Evolutionary conservation across 2,329 filamentous ascomycete genomes (phyloP).

Genomic region (Pseudogymnoascus sp.): DNA sequence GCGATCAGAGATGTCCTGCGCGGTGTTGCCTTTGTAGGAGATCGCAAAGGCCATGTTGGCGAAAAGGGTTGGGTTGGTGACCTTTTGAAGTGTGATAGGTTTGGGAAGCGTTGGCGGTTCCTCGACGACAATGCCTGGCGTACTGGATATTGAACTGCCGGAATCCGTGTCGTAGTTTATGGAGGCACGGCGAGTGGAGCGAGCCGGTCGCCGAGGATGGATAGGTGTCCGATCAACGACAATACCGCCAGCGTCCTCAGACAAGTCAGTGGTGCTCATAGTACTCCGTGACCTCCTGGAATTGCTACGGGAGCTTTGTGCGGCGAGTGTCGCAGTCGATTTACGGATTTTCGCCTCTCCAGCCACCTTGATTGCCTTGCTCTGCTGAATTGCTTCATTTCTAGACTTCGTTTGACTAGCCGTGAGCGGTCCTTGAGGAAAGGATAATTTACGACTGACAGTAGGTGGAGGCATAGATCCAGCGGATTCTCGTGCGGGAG

Average conservation of each 20-base stretch:
- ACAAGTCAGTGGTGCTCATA: background rate
- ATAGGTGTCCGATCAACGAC: background rate
- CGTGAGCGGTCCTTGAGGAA: background rate
- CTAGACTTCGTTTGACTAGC: background rate
- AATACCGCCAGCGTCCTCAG: background rate
- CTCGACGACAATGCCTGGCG: background rate
- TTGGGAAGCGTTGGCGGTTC: background rate
- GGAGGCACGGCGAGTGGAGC: background rate
- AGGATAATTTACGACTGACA: background rate
- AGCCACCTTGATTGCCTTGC: background rate
- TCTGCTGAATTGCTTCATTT: background rate
- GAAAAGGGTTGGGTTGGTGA: constrained; percentile 39
- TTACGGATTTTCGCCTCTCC: background rate
- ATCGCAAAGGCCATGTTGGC: constrained; percentile 81
- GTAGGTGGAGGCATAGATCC: background rate
- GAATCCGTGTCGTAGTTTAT: background rate
- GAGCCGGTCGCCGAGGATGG: background rate
- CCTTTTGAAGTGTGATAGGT: background rate
- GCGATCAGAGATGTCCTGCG: constrained; percentile 37
- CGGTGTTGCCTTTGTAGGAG: constrained; percentile 54
- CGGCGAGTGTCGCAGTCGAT: background rate
- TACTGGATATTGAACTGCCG: background rate
- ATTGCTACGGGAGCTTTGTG: background rate
- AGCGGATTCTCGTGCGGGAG: background rate
- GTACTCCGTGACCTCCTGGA: background rate